Conservation (phyloP, 805 yeast species). For the Ogataea wickerhamii region DNA sequence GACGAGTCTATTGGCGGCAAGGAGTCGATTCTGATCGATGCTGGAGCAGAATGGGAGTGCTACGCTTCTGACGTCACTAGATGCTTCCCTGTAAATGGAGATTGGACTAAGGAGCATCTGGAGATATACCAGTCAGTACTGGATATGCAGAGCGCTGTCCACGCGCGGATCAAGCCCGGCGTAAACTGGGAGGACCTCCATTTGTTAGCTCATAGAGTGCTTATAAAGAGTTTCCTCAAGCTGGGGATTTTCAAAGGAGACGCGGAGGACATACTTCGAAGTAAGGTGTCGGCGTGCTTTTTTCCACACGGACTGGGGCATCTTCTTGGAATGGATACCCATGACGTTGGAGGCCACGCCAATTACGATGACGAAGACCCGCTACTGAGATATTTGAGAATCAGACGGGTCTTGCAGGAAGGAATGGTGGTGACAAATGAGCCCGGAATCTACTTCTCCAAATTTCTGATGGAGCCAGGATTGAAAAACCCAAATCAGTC, state of each 20-base stretch:
- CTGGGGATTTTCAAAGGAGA: constrained; percentile 69
- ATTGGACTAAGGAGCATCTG: constrained; percentile 84
- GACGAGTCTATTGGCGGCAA: constrained; percentile 59
- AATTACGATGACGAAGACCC: constrained; percentile 83
- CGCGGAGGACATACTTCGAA: constrained; percentile 60
- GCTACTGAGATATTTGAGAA: constrained; percentile 69
- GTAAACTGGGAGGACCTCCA: constrained; percentile 84
- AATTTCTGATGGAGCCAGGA: constrained; percentile 67
- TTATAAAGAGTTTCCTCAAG: constrained; percentile 65
- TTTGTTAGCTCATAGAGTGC: constrained; percentile 68
- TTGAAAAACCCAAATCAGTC: constrained; percentile 47
- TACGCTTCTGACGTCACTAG: constrained; percentile 94
- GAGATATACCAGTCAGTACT: constrained; percentile 75
- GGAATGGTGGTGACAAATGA: constrained; percentile 93
- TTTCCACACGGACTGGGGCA: constrained; percentile 98
- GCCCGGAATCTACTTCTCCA: constrained; percentile 91
- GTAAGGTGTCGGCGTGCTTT: constrained; percentile 72
- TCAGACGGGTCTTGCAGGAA: constrained; percentile 65
- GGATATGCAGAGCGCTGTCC: constrained; percentile 75
- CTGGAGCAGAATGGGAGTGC: constrained; percentile 96
- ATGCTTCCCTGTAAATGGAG: constrained; percentile 88
- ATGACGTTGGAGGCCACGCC: constrained; percentile 89
- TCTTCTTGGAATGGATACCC: constrained; percentile 90
- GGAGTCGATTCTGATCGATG: constrained; percentile 78
- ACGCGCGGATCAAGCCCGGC: constrained; percentile 77